Evolutionary conservation across 768 basidiomycete genomes (phyloP), one percentile per base, ranked within the genome.

Genomic region (Mrakia blollopis): DNA sequence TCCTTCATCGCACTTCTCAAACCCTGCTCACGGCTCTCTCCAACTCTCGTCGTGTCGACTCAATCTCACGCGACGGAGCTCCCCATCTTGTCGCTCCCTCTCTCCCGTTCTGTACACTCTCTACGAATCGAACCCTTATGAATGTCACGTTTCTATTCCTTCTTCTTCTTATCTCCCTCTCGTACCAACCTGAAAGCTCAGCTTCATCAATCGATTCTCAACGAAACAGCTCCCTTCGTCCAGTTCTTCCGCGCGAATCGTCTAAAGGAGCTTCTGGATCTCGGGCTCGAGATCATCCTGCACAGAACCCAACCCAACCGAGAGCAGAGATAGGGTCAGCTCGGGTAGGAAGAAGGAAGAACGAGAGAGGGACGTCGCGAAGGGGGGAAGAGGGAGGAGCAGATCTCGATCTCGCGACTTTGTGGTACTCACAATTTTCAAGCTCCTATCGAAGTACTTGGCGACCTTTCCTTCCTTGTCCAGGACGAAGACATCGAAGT

Each of bases 381-480:
- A 35, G 23, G 60, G 13, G 60, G 60, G 23, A 5, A 61, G 30
- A 61, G 5, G 60, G 60, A 16, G 14, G 44, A 47, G 60, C 60
- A n/a, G n/a, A n/a, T n/a, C n/a, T n/a, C n/a, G n/a, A n/a, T n/a
- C n/a, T n/a, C n/a, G n/a, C n/a, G n/a, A n/a, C n/a, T n/a, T n/a
- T n/a, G 30, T 21, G 44, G 5, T 30, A 83, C 83, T 80, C 63
- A 84, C 83, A 37, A 81, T 81, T 54, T 80, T 79, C 62, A 80
- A 82, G 28, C 73, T 79, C 32, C 83, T 71, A 13, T 82, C 83
- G 13, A 79, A 81, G 82, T 83, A 83, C 80, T 81, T 81, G 65
- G 79, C 81, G 77, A 83, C 80, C 76, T 83, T 78, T 16, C 83
- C 83, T 6, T 76, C 61, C 62, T 80, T 78, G 61, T 83, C 81